Percentiles rank a stretch among this genome's conserved stretches.
These are phyloP conservation scores for Saccharomyces paradoxus DNA, from an alignment of 805 yeast species.

Conservation along the genomic window DNA sequence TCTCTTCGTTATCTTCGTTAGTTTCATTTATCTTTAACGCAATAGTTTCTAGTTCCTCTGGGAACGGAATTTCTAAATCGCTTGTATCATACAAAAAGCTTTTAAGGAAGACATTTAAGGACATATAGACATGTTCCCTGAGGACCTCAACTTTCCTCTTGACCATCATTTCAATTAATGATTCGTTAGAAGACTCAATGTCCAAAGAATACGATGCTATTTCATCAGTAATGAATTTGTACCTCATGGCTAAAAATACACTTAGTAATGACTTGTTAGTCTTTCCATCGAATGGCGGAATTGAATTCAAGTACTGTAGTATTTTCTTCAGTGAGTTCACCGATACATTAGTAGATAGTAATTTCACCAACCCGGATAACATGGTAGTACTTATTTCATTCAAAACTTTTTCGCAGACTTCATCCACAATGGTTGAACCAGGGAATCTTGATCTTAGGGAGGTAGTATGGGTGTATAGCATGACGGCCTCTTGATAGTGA, in stretches of 20 bases:
- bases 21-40: background rate
- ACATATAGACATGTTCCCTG: constrained; percentile 49
- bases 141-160: constrained; percentile 77
- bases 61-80: constrained; percentile 11
- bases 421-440: constrained; percentile 24
- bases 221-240: constrained; percentile 57
- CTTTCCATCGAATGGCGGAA: constrained; percentile 43
- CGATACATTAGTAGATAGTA: constrained; percentile 67
- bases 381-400: constrained; percentile 40
- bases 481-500: constrained; percentile 82
- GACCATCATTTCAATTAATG: constrained; percentile 31
- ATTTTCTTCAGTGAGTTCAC: constrained; percentile 75
- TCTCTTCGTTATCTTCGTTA: too few species aligned
- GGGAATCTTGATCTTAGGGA: constrained; percentile 66
- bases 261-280: constrained; percentile 34
- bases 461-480: constrained; percentile 65
- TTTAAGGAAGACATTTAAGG: constrained; percentile 21
- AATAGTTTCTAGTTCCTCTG: background rate
- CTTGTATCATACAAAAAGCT: constrained; percentile 9
- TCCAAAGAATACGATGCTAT: constrained; percentile 35
- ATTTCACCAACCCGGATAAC: constrained; percentile 60
- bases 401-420: constrained; percentile 17
- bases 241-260: constrained; percentile 60
- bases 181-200: constrained; percentile 11
- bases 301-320: constrained; percentile 62